Base-by-base conservation (phyloP, 169 alveolate genomes). In the Babesia ovis region DNA sequence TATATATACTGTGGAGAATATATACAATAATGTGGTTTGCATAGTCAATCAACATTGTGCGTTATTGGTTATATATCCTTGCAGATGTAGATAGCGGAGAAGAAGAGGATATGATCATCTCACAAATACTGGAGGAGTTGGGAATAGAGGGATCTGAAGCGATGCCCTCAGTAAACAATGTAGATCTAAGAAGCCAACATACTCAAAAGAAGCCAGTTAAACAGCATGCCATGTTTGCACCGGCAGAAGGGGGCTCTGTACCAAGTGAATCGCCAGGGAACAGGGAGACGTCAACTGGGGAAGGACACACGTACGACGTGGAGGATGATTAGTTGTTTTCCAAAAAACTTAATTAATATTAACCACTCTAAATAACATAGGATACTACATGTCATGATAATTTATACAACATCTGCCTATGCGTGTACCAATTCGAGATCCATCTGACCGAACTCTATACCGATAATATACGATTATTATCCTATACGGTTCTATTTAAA, bases 91-190 rank as follows among this genome's bases (percentile, higher is more conserved):
- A 77, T n/a, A 35, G 69, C 55, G 51, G 34, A 9, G 64, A 56
- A 12, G 82, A 76, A 57, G 86, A 68, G 61, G 86, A 77, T 23
- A 45, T 18, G 83, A 55, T 68, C 50, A 72, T 77, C 3, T 31
- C 67, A 6, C 79, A 68, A 50, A n/a, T 77, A 8, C 67, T 77
- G 22, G 80, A 77, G 68, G 86, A 77, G 22, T 58, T 77, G 50
- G 86, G 86, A 43, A 60, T 77, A 14, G 86, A 69, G 9, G 59
- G 57, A 18, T 31, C 66, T 4, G 86, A 67, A n/a, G 53, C 39
- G 9, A 22, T 76, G 11, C 59, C 57, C 29, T 32, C 64, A 57
- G 61, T 57, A 14, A 39, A 39, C 46, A 39, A 39, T 14, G 46
- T 39, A 14, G 46, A 39, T 39, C 14, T 39, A 39, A 39, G 14